phyloP scores from a whole-genome alignment of 2,329 filamentous ascomycete species.

The Colletotrichum graminicola region DNA sequence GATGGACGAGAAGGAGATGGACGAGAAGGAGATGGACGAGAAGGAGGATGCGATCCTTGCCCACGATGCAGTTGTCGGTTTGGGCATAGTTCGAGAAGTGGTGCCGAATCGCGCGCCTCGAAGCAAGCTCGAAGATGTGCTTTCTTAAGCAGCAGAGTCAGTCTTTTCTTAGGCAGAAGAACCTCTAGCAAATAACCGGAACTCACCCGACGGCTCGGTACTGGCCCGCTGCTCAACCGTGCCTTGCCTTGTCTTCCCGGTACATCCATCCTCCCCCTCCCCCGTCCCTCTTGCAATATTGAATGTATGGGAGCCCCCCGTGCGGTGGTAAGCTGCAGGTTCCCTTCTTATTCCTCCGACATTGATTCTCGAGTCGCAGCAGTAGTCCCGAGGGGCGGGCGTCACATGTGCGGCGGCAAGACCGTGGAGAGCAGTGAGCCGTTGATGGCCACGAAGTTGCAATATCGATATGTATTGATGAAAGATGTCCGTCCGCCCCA shows the following conservation, averaged over 20 bases:
- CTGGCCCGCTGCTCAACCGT: constrained; percentile 7
- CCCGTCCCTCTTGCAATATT: constrained; percentile 3
- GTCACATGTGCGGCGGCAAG: constrained; percentile 19
- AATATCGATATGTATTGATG: constrained; percentile 17
- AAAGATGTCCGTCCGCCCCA: constrained; percentile 10
- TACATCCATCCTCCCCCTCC: background rate
- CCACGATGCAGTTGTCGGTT: constrained; percentile 40
- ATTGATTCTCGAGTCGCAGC: constrained; percentile 10
- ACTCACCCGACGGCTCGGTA: constrained; percentile 39
- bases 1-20: background rate
- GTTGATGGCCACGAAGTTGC: background rate
- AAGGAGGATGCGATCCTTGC: constrained; percentile 13
- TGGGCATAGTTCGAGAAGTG: constrained; percentile 30
- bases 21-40: background rate
- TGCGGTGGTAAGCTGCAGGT: constrained; percentile 17
- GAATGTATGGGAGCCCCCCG: background rate
- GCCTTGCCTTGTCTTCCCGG: constrained; percentile 1
- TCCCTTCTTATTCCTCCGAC: constrained; percentile 20
- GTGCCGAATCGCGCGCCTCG: constrained; percentile 18
- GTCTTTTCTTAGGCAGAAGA: constrained; percentile 10
- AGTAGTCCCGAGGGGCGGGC: constrained; percentile 1
- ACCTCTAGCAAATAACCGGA: constrained; percentile 24
- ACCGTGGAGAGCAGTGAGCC: background rate
- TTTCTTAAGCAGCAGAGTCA: constrained; percentile 9
- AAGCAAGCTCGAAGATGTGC: constrained; percentile 11